Conservation (phyloP, 306 rosid genomes). For the Cucurbita argyrosperma region DNA sequence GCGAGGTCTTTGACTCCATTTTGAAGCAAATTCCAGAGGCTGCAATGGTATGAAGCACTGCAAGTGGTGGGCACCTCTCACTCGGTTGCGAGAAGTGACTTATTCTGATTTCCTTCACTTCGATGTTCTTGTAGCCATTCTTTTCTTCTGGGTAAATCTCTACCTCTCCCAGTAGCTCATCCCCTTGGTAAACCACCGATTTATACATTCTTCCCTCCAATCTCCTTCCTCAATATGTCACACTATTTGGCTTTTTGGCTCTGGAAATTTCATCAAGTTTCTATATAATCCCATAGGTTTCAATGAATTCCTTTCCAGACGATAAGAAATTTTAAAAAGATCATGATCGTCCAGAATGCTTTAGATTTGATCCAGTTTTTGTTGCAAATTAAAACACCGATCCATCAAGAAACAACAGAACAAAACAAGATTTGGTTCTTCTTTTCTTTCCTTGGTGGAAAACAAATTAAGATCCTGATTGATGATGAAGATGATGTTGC, state of each 20-base stretch:
- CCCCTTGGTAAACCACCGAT: conserved; percentile 73
- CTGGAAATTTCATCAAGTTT: conserved; percentile 28
- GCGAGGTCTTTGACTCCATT: conserved; percentile 91
- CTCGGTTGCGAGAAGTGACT: conserved; percentile 78
- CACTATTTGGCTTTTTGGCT: conserved; percentile 3
- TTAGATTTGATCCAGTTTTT: conserved; percentile 47
- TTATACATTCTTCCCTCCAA: conserved; percentile 45
- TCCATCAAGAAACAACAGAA: conserved; percentile 5
- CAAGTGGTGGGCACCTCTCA: conserved; percentile 99
- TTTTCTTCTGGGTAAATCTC: conserved; percentile 64
- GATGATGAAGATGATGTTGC: conserved; percentile 24
- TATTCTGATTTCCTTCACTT: conserved; percentile 85
- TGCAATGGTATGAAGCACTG: conserved; percentile 82
- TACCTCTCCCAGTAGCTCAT: conserved; percentile 83
- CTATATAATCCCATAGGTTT: conserved; percentile 16
- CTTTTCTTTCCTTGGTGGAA: conserved; percentile 20
- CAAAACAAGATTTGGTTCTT: conserved; percentile 10
- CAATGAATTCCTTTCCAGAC: conserved; percentile 17
- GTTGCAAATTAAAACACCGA: conserved; percentile 34
- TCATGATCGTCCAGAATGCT: conserved; percentile 38
- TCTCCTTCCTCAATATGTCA: conserved; percentile 14
- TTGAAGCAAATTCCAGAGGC: conserved; percentile 85
- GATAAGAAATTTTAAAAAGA: background rate
- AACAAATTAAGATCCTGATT: conserved; percentile 50
- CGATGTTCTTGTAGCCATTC: conserved; percentile 23